phyloP scores from a whole-genome alignment of 1,284 basidiomycete genomes.

The Cutaneotrichosporon sp. region DNA sequence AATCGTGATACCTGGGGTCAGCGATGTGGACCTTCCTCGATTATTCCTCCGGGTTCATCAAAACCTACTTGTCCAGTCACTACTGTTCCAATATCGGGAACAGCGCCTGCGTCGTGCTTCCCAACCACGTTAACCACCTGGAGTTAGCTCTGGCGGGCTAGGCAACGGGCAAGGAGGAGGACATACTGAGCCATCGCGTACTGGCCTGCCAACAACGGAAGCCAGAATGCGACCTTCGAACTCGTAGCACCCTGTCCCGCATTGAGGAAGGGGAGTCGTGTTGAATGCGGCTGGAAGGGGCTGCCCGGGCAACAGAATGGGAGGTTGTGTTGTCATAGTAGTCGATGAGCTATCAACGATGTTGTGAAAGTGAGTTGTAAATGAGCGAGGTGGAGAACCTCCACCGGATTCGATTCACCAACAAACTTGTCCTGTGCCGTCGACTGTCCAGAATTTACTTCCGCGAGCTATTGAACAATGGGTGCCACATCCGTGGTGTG shows the following conservation, averaged over 20 bases:
- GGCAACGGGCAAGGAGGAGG: not conserved
- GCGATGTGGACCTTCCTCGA: not conserved
- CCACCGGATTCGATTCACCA: too few species aligned
- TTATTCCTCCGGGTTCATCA: too few species aligned
- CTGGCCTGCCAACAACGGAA: conserved; percentile 64
- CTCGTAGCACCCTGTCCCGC: conserved; percentile 66
- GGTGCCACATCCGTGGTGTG: too few species aligned
- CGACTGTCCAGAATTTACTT: too few species aligned
- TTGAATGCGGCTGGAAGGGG: conserved; percentile 61
- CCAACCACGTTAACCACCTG: conserved; percentile 43
- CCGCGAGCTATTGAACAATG: too few species aligned
- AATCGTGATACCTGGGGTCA: conserved; percentile 64
- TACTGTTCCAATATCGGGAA: conserved; percentile 48
- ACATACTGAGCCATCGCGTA: conserved; percentile 61
- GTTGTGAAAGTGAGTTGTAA: not conserved
- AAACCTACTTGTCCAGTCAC: conserved; percentile 25
- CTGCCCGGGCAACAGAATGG: conserved; percentile 70
- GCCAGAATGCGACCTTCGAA: conserved; percentile 64
- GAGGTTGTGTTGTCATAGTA: conserved; percentile 16
- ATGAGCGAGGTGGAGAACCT: conserved; percentile 1
- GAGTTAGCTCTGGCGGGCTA: not conserved
- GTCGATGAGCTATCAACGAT: not conserved
- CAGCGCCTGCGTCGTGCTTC: conserved; percentile 39
- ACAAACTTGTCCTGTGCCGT: not conserved
- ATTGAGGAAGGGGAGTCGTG: conserved; percentile 54